phyloP scores from a whole-genome alignment of 2,329 filamentous ascomycete species.

The Aspergillus aculeatus region DNA sequence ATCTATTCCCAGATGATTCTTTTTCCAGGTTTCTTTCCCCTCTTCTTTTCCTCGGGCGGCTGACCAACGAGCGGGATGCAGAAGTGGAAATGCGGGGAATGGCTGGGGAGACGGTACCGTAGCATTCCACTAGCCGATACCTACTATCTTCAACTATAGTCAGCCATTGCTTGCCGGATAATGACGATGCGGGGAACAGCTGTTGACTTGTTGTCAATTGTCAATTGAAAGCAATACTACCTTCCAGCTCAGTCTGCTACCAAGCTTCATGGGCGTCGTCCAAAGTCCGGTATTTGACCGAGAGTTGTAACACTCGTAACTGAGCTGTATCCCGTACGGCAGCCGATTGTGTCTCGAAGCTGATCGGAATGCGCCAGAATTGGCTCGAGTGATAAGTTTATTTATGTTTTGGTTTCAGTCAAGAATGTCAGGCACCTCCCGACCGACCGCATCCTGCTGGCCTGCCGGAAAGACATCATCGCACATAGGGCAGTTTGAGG shows the following conservation, averaged over 20 bases:
- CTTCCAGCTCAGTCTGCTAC: not conserved
- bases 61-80: not conserved
- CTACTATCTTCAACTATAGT: not conserved
- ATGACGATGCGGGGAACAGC: not conserved
- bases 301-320: not conserved
- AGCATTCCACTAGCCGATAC: not conserved
- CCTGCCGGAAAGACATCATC: not conserved
- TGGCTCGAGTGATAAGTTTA: not conserved
- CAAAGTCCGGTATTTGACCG: not conserved
- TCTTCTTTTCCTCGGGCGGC: not conserved
- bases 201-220: not conserved
- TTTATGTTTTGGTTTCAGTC: not conserved
- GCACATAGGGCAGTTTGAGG: not conserved
- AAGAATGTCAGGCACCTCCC: constrained; percentile 1
- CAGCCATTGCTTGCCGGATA: not conserved
- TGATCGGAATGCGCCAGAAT: constrained; percentile 1
- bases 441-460: not conserved
- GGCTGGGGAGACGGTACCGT: not conserved
- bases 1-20: not conserved
- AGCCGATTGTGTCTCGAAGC: not conserved
- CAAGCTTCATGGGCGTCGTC: not conserved
- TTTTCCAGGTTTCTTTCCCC: too few relatives aligned
- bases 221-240: not conserved
- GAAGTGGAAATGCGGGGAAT: constrained; percentile 7
- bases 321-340: too few relatives aligned